Conservation (phyloP, 352 stramenopile species). For the Phytophthora vignae region DNA sequence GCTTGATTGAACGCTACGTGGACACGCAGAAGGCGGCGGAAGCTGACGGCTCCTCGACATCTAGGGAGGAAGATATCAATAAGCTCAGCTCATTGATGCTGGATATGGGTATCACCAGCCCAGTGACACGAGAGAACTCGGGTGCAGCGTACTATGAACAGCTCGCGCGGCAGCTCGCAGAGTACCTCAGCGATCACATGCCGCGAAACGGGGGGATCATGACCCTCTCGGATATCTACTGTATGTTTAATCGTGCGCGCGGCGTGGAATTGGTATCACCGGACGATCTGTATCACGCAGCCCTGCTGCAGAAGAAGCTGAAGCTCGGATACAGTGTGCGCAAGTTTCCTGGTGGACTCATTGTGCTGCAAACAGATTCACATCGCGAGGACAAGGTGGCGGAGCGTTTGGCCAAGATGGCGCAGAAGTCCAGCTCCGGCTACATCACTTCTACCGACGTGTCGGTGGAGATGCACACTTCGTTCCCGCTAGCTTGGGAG, state of each 20-base stretch:
- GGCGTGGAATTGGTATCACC: slow-evolving; percentile 98
- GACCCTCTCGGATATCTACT: slow-evolving; percentile 99
- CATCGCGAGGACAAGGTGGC: slow-evolving; percentile 89
- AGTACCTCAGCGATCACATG: slow-evolving; percentile 88
- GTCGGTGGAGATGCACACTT: slow-evolving; percentile 92
- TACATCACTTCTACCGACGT: slow-evolving; percentile 93
- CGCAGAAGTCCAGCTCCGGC: slow-evolving; percentile 69
- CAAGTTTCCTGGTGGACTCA: slow-evolving; percentile 93
- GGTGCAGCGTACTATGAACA: slow-evolving; percentile 92
- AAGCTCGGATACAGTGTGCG: slow-evolving; percentile 93
- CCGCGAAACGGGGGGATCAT: slow-evolving; percentile 95
- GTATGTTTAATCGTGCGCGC: slow-evolving; percentile 97
- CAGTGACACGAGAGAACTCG: slow-evolving; percentile 91
- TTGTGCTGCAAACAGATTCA: slow-evolving; percentile 93
- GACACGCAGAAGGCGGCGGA: slow-evolving; percentile 76
- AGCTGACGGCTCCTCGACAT: slow-evolving; percentile 19
- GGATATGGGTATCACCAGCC: slow-evolving; percentile 94
- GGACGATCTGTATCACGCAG: slow-evolving; percentile 96
- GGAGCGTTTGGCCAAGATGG: slow-evolving; percentile 77
- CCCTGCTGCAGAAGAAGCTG: slow-evolving; percentile 83
- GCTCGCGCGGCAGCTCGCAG: slow-evolving; percentile 89
- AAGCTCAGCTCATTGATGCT: slow-evolving; percentile 90
- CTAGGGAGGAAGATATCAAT: slow-evolving; percentile 67
- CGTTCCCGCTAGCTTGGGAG: slow-evolving; percentile 95
- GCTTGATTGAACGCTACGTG: slow-evolving; percentile 92